Percentiles rank a stretch among this genome's conserved stretches.
These are phyloP conservation scores for Brassica rapa DNA, from an alignment of 345 rosid species.

Conservation along the genomic window DNA sequence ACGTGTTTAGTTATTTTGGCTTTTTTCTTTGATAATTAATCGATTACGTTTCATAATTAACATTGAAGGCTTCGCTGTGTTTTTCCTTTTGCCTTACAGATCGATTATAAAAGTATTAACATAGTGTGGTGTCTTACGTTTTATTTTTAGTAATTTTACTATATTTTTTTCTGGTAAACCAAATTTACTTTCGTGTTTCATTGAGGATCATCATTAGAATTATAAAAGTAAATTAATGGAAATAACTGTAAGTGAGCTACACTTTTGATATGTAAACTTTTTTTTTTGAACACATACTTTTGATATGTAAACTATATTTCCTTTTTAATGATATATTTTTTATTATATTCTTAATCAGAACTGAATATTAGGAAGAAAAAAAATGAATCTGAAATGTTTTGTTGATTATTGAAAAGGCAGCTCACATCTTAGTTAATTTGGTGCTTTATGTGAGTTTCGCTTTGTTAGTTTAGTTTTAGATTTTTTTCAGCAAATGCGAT, in stretches of 20 bases:
- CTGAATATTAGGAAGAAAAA: background rate
- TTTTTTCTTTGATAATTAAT: background rate
- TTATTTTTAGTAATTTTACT: no score
- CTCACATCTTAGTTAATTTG: background rate
- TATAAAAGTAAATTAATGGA: no score
- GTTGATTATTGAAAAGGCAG: background rate
- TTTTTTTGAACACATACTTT: background rate
- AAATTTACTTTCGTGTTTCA: background rate
- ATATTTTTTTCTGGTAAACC: background rate
- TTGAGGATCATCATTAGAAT: background rate
- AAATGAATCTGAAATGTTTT: background rate
- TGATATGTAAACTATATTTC: background rate
- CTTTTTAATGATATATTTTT: background rate
- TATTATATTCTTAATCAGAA: background rate
- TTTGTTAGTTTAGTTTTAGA: background rate
- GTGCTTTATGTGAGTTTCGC: background rate
- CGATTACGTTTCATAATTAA: background rate
- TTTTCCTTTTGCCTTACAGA: background rate
- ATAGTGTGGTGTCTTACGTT: background rate
- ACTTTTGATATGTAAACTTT: no score
- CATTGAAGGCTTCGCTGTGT: background rate
- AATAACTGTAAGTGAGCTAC: no score
- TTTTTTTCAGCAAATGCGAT: background rate
- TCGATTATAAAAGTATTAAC: background rate
- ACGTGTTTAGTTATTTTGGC: background rate